phyloP scores from a whole-genome alignment of 768 basidiomycete genomes.

The Rhizopogon vesiculosus region DNA sequence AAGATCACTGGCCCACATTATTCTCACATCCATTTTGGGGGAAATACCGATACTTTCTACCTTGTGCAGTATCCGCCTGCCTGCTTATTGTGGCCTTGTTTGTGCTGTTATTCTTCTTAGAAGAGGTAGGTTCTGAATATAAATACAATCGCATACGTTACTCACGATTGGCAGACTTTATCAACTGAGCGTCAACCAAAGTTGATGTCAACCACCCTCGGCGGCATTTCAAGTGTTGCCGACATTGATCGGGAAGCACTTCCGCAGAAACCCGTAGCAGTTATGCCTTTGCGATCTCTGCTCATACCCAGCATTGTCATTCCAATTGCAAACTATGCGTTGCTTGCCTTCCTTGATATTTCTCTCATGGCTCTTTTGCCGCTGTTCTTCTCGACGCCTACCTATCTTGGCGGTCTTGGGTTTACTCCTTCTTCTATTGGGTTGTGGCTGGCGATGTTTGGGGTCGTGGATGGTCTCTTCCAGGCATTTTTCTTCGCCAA shows the following conservation, averaged over 20 bases:
- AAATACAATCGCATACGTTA: too few relatives aligned
- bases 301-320: slow-evolving; percentile 34
- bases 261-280: slow-evolving; percentile 11
- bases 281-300: slow-evolving; percentile 38
- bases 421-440: slow-evolving; percentile 35
- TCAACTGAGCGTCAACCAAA: slow-evolving; percentile 3
- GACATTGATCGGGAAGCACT: slow-evolving; percentile 4
- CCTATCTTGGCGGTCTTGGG: slow-evolving; percentile 33
- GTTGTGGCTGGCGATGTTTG: slow-evolving; percentile 29
- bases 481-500: slow-evolving; percentile 35
- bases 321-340: slow-evolving; percentile 38
- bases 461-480: slow-evolving; percentile 31
- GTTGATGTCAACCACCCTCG: slow-evolving; percentile 4
- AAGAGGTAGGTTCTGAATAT: slow-evolving; percentile 22
- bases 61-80: slow-evolving; percentile 20
- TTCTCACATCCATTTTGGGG: slow-evolving; percentile 39
- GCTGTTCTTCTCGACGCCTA: slow-evolving; percentile 35
- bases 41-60: slow-evolving; percentile 33
- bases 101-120: slow-evolving; percentile 17
- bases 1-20: slow-evolving; percentile 45
- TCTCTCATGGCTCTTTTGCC: slow-evolving; percentile 32
- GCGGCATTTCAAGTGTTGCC: too few relatives aligned
- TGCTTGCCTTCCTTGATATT: slow-evolving; percentile 34
- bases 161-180: background rate
- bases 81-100: slow-evolving; percentile 11